Conservation (phyloP, 1,139 yeast species). For the Kurtzmaniella natalensis region DNA sequence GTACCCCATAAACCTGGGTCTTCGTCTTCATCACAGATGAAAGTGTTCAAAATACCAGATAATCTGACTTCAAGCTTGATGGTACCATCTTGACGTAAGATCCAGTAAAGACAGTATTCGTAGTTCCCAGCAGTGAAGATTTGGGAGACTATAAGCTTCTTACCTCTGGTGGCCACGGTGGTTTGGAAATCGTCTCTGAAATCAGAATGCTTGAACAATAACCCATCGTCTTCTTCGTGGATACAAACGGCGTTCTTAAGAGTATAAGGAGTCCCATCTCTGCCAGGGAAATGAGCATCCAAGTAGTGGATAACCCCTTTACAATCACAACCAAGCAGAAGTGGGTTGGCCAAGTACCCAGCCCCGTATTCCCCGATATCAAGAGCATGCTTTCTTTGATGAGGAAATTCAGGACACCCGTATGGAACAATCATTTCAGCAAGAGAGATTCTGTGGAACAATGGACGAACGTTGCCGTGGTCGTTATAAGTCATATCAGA, state of each 20-base stretch:
- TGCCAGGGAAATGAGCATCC: slow-evolving; percentile 68
- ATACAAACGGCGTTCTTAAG: slow-evolving; percentile 76
- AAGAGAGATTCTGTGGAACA: slow-evolving; percentile 74
- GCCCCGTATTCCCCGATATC: slow-evolving; percentile 89
- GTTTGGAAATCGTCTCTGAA: slow-evolving; percentile 78
- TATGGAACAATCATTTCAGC: slow-evolving; percentile 85
- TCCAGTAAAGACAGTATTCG: slow-evolving; percentile 82
- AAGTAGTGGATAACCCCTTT: slow-evolving; percentile 79
- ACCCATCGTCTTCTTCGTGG: slow-evolving; percentile 76
- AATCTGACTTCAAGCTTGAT: slow-evolving; percentile 73
- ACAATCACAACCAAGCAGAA: slow-evolving; percentile 78
- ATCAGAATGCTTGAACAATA: slow-evolving; percentile 76
- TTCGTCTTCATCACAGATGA: slow-evolving; percentile 58
- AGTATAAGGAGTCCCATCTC: slow-evolving; percentile 64
- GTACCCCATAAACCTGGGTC: slow-evolving; percentile 75
- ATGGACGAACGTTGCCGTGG: slow-evolving; percentile 64
- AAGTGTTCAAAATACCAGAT: slow-evolving; percentile 78
- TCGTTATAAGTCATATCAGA: slow-evolving; percentile 71
- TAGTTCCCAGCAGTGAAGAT: slow-evolving; percentile 84
- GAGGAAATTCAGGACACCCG: slow-evolving; percentile 75
- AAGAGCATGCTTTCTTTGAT: slow-evolving; percentile 80
- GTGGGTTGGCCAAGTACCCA: slow-evolving; percentile 77
- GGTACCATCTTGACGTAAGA: slow-evolving; percentile 78
- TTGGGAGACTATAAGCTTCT: slow-evolving; percentile 68
- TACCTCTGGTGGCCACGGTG: slow-evolving; percentile 70